Evolutionary conservation across 164 flowering plant genomes (phyloP).

Genomic region (Annona cherimola): DNA sequence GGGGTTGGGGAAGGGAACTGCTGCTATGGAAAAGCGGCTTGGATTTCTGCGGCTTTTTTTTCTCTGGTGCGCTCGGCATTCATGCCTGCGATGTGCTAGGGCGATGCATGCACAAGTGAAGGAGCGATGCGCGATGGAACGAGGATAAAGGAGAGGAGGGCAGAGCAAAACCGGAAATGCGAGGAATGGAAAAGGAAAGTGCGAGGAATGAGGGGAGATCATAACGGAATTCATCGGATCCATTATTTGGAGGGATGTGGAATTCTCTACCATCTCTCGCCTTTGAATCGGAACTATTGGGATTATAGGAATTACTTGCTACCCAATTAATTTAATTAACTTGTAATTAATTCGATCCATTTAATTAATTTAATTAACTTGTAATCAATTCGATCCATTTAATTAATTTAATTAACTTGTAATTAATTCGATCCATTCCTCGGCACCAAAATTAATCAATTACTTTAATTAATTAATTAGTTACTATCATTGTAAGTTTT

Average conservation of each 20-base stretch:
- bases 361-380: too few relatives aligned
- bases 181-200: background rate
- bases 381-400: too few relatives aligned
- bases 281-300: too few relatives aligned
- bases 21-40: background rate
- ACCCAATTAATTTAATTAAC: too few relatives aligned
- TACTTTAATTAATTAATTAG: too few relatives aligned
- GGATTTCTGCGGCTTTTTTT: conserved; percentile 6
- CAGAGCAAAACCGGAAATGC: background rate
- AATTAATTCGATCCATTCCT: too few relatives aligned
- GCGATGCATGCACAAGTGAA: background rate
- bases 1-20: background rate
- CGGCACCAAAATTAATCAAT: too few relatives aligned
- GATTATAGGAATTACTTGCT: too few relatives aligned
- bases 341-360: too few relatives aligned
- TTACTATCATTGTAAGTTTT: too few relatives aligned
- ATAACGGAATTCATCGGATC: conserved; percentile 6
- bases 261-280: too few relatives aligned
- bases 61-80: background rate
- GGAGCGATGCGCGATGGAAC: background rate
- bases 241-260: conserved; percentile 1
- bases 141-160: conserved; percentile 3
- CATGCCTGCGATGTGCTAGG: background rate
- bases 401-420: too few relatives aligned
- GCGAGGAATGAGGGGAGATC: conserved; percentile 7